Percentiles rank a stretch among this genome's conserved stretches.
These are phyloP conservation scores for Myxozyma kluyveri DNA, from an alignment of 805 yeast species.

Conservation along the genomic window DNA sequence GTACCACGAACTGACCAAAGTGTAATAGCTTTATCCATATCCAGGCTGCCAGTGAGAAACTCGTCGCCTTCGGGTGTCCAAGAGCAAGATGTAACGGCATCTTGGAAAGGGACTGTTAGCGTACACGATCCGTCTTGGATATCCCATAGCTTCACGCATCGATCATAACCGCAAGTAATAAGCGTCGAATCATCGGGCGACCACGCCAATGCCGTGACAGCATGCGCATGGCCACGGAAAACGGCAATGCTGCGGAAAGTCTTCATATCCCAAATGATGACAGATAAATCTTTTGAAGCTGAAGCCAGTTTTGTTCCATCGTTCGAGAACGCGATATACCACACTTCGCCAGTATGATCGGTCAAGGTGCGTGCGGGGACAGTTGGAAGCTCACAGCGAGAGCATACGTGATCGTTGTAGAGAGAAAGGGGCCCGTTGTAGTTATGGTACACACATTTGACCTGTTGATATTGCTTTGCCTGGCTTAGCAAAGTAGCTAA, in stretches of 20 bases:
- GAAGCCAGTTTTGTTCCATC: constrained; percentile 75
- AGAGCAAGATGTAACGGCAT: constrained; percentile 53
- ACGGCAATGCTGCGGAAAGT: constrained; percentile 35
- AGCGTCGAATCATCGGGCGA: constrained; percentile 66
- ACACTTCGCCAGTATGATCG: constrained; percentile 70
- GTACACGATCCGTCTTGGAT: constrained; percentile 36
- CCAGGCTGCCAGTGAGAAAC: constrained; percentile 67
- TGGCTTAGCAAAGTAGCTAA: constrained; percentile 52
- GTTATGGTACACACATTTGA: constrained; percentile 39
- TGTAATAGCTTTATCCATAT: constrained; percentile 63
- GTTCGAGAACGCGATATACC: constrained; percentile 78
- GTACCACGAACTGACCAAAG: constrained; percentile 44
- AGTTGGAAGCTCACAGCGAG: constrained; percentile 47
- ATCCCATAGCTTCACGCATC: constrained; percentile 68
- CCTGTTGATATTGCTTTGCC: constrained; percentile 49
- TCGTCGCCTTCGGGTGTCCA: constrained; percentile 60
- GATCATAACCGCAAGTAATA: constrained; percentile 71
- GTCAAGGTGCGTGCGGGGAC: constrained; percentile 47
- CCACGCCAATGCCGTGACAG: constrained; percentile 62
- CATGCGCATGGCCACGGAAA: constrained; percentile 35
- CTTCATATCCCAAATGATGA: constrained; percentile 63
- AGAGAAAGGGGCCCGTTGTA: constrained; percentile 34
- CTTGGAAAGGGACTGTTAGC: constrained; percentile 27
- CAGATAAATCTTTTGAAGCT: constrained; percentile 64
- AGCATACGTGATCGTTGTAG: constrained; percentile 41